Base-by-base conservation (phyloP, 208 protist species). In the Borovskyia barvae region DNA sequence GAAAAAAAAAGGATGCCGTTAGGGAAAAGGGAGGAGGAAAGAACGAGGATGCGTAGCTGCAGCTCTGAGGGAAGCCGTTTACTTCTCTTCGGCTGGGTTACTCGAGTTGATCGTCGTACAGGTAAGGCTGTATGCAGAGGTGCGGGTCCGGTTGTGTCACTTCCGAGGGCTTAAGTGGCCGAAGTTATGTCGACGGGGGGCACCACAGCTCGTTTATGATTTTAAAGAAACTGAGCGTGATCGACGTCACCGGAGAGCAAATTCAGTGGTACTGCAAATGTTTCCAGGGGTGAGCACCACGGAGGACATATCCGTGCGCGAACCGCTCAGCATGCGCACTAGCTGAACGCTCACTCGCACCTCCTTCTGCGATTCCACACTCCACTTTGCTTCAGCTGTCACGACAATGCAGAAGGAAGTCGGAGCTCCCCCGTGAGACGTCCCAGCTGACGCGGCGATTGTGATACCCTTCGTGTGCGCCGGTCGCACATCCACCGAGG, bases 271-370 rank as follows among this genome's bases (percentile, higher is more conserved):
- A 40, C 70, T 66, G 52, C 64, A 65, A n/a, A 67, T 45, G 46
- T 74, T 66, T 36, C 50, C 66, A 0, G 72, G 72, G 1, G 72
- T 79, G 25, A 79, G 52, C 8, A 74, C 54, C 0, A 63, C 20
- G 3, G 72, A 63, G 1, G 61, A 29, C 15, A 37, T 42, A 2
- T 46, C 37, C 1, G n/a, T 36, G 17, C 24, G 26, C 33, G 37
- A 39, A 20, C 24, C 47, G n/a, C 29, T 15, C 19, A 22, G 40
- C 33, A 51, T 43, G 37, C 61, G 60, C 28, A 79, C 66, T 1
- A 71, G 39, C 53, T 77, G 77, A 22, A 82, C 46, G 53, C 76
- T 81, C 45, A 87, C 32, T 20, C 58, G 64, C 39, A 71, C 48
- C 30, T 72, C 47, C 36, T 30, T 30, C 43, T 63, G 49, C 14